Conservation (phyloP, 345 rosid species). For the Carallia brachiata region DNA sequence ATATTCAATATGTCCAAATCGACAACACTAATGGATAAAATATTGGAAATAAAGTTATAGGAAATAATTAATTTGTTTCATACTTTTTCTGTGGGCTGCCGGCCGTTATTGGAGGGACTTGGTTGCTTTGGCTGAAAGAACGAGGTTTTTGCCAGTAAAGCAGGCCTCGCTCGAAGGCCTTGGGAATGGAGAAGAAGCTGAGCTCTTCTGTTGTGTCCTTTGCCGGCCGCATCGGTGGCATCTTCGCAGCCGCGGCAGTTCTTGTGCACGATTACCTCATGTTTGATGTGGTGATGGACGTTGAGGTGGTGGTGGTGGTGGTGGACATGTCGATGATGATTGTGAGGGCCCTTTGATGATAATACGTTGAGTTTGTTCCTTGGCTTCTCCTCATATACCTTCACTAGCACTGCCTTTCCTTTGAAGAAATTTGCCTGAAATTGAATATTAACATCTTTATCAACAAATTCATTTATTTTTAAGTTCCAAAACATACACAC, state of each 20-base stretch:
- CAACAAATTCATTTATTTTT: too few species aligned
- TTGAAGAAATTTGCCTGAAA: too few species aligned
- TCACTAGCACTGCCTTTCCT: too few species aligned
- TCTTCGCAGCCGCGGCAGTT: neutral
- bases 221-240: constrained; percentile 6
- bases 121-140: constrained; percentile 21
- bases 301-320: constrained; percentile 19
- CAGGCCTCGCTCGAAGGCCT: constrained; percentile 34
- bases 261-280: constrained; percentile 1
- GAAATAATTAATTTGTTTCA: neutral
- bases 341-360: neutral
- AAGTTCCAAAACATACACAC: too few species aligned
- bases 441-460: too few species aligned
- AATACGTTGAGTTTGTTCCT: constrained; percentile 4
- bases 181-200: constrained; percentile 47
- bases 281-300: constrained; percentile 6
- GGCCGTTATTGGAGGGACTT: constrained; percentile 13
- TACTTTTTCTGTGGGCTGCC: constrained; percentile 23
- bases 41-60: too few species aligned
- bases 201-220: constrained; percentile 42
- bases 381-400: too few species aligned
- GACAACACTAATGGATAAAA: too few species aligned
- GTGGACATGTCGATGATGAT: neutral
- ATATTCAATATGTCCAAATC: too few species aligned
- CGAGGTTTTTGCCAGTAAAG: constrained; percentile 15